Base-by-base conservation (phyloP, 129 eudicot species). In the Chrysanthemum lavandulifolium region DNA sequence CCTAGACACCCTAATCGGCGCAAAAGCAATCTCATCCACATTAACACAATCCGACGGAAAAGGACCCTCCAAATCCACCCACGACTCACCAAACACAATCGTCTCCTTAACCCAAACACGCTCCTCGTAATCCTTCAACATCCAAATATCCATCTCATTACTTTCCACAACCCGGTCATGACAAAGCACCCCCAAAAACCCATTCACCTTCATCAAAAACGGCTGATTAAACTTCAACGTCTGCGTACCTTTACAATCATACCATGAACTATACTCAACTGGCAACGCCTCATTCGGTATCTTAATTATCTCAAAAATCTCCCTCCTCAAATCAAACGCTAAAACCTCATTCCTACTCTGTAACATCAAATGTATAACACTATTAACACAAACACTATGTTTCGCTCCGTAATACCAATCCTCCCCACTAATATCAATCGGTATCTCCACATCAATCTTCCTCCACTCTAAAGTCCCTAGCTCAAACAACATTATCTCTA, bases 71-170 rank as follows among this genome's bases (percentile, higher is more conserved):
- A 23, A 25, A 18, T 61, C 43, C 0, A 61, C 16, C 66, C 66
- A 27, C 29, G 47, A 61, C 66, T 61, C 31, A 4, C 18, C 15
- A 40, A 61, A 61, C 10, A 15, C 31, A 61, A 27, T 13, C 13
- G 66, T 61, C 29, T 25, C 66, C 14, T 29, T 61, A 61, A 29
- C 31, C 66, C 66, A 29, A 61, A 61, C 66, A 61, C 18, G 45
- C 2, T 27, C 6, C 4, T 25, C 45, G 13, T 61, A 61, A 36
- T 27, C 66, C 18, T 61, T 6, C 27, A 61, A 61, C 18, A 21
- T 27, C 45, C 66, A 61, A 1, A 61, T 21, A 27, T 61, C 15
- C 16, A 61, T 61, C 29, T 61, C 66, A 13, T 61, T 16, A 11
- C 47, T 61, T 61, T 27, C 66, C 10, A 61, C 66, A 8, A 61